phyloP scores from a whole-genome alignment of 192 early-diverging fungal species.

The Podila horticola region DNA sequence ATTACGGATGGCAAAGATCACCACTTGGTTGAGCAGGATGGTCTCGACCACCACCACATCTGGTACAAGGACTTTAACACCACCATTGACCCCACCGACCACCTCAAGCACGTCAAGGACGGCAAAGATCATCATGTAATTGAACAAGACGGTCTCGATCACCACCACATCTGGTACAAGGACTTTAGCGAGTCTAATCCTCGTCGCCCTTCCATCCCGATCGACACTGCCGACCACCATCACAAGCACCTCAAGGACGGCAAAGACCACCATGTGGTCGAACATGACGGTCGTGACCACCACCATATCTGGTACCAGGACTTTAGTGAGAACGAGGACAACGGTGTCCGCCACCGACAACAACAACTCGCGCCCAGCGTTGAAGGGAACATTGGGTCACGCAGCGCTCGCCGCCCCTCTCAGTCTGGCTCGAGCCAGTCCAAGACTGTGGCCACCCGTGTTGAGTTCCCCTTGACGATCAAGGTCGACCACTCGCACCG shows the following conservation, averaged over 20 bases:
- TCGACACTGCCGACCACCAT: neutral
- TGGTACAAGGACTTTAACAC: slow-evolving; percentile 21
- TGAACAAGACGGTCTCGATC: slow-evolving; percentile 14
- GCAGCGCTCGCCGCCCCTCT: neutral
- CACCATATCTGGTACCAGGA: slow-evolving; percentile 30
- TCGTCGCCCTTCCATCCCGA: neutral
- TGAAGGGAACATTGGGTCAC: too few species aligned
- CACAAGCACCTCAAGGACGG: slow-evolving; percentile 8
- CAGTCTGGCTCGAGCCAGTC: neutral
- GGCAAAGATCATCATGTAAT: slow-evolving; percentile 13
- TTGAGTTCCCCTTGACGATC: slow-evolving; percentile 10
- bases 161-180: slow-evolving; percentile 28
- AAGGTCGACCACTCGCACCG: slow-evolving; percentile 7
- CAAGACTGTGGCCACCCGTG: slow-evolving; percentile 1
- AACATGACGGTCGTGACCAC: slow-evolving; percentile 10
- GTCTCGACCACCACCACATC: slow-evolving; percentile 19
- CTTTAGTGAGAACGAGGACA: slow-evolving; percentile 7
- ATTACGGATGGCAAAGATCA: slow-evolving; percentile 12
- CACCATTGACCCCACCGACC: neutral
- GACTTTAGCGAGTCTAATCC: neutral
- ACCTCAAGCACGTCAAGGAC: slow-evolving; percentile 2
- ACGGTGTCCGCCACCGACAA: neutral
- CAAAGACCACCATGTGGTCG: slow-evolving; percentile 13
- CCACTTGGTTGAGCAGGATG: slow-evolving; percentile 9
- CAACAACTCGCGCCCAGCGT: neutral